Evolutionary conservation across 148 eudicot species (phyloP), one percentile per base, ranked within the genome.

Genomic region (Fallopia convolvulus): DNA sequence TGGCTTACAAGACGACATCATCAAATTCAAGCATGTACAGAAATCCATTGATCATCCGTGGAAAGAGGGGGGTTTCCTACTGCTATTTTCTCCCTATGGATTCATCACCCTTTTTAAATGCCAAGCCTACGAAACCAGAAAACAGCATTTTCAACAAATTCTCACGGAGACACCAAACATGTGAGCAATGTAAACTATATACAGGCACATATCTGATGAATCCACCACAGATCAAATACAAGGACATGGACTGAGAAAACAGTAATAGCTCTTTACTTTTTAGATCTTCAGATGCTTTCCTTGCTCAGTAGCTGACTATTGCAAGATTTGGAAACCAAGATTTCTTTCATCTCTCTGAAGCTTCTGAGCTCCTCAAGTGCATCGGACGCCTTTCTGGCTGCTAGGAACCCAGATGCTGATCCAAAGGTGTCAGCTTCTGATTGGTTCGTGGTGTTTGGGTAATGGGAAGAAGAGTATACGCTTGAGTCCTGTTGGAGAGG

Each of bases 401-500:
- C 55, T 50, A 84, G 84, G 77, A 86, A 89, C 6, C 82, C 90
- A 26, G 98, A 87, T 70, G 89, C 79, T 12, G 86, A 75, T 75
- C 83, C 88, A 56, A 77, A 78, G 76, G 83, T 88, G 41, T 80
- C 82, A 65, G 81, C 85, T 74, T 72, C 76, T 66, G 83, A 89
- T 50, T 72, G 58, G 76, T 81, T 90, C 18, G 75, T 85, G 74
- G 92, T 76, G 72, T 23, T 68, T 5, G 20, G 72, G 72, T 72
- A 63, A 14, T 52, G 84, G 52, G 89, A 42, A 30, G 91, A 89
- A 75, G 82, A 84, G 76, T 68, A 68, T 68, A 68, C 10, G 44
- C 93, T 88, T 18, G 91, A 89, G 79, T 89, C 97, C 79, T 88
- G 95, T n/a, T 87, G 93, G 44, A 90, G 87, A 41, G 98, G 96